These are phyloP conservation scores for Triglochin maritima DNA, from an alignment of 106 monocot genomes.

Conservation along the genomic window DNA sequence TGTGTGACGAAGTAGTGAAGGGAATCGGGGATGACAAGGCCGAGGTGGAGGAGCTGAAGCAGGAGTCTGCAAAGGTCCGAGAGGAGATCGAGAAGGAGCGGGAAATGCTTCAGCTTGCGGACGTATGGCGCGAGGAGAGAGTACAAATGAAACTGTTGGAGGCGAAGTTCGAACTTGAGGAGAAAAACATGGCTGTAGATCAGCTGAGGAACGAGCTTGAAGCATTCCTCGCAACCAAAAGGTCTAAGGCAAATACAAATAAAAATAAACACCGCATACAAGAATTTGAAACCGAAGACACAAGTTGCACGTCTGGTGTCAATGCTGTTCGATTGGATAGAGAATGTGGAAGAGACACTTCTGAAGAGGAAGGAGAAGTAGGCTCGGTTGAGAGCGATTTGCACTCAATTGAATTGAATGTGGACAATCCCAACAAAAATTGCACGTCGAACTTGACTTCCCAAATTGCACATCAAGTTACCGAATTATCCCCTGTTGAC, in stretches of 20 bases:
- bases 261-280: neutral
- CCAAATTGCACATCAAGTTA: neutral
- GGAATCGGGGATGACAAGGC: slow-evolving; percentile 50
- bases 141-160: slow-evolving; percentile 77
- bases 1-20: slow-evolving; percentile 47
- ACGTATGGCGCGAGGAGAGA: slow-evolving; percentile 68
- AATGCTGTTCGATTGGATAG: neutral
- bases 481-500: neutral
- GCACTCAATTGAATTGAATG: slow-evolving; percentile 69
- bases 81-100: slow-evolving; percentile 66
- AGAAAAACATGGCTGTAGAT: slow-evolving; percentile 67
- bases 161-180: slow-evolving; percentile 59
- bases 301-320: neutral
- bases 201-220: slow-evolving; percentile 61
- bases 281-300: neutral
- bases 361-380: slow-evolving; percentile 15
- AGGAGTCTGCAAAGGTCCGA: slow-evolving; percentile 28
- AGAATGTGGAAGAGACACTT: slow-evolving; percentile 11
- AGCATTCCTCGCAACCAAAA: slow-evolving; percentile 33
- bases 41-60: slow-evolving; percentile 44
- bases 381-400: slow-evolving; percentile 48
- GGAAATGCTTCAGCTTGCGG: slow-evolving; percentile 78
- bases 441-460: slow-evolving; percentile 37
- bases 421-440: slow-evolving; percentile 34
- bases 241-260: slow-evolving; percentile 1